A percentile compares a stretch with the other conserved stretches of the same genome.
These are phyloP conservation scores for Herpetomonas tarakana DNA, from an alignment of 208 protist species.

Conservation along the genomic window DNA sequence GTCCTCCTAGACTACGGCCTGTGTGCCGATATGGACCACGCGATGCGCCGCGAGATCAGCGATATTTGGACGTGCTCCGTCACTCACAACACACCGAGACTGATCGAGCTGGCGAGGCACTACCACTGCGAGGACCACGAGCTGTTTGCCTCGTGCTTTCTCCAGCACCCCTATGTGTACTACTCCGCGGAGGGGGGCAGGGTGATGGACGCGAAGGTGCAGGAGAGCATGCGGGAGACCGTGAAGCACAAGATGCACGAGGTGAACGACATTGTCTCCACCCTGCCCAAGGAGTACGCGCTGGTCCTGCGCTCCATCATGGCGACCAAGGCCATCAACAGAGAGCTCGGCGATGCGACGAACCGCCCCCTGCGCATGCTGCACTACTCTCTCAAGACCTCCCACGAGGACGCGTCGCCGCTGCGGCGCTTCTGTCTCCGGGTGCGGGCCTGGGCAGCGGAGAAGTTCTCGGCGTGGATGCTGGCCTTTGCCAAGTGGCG, in stretches of 20 bases:
- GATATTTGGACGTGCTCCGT: slow-evolving; percentile 77
- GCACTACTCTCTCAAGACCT: slow-evolving; percentile 62
- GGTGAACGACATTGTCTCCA: slow-evolving; percentile 72
- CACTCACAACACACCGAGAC: slow-evolving; percentile 53
- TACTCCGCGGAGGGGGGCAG: slow-evolving; percentile 25
- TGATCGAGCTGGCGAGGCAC: slow-evolving; percentile 37
- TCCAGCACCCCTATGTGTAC: slow-evolving; percentile 83
- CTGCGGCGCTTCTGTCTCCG: slow-evolving; percentile 34
- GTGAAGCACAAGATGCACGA: slow-evolving; percentile 73
- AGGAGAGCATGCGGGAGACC: slow-evolving; percentile 65
- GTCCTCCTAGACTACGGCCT: slow-evolving; percentile 96
- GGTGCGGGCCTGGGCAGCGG: slow-evolving; percentile 48
- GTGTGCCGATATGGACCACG: slow-evolving; percentile 82
- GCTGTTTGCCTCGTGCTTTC: slow-evolving; percentile 83
- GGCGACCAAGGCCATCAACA: slow-evolving; percentile 84
- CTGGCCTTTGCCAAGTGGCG: slow-evolving; percentile 50
- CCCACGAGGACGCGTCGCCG: slow-evolving; percentile 29
- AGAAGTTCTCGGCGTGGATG: slow-evolving; percentile 49
- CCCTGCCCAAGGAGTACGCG: slow-evolving; percentile 82
- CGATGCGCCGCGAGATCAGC: slow-evolving; percentile 46
- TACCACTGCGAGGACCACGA: slow-evolving; percentile 75
- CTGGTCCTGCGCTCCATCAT: slow-evolving; percentile 88
- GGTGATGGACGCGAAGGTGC: slow-evolving; percentile 29
- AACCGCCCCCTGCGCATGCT: slow-evolving; percentile 80
- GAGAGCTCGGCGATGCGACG: slow-evolving; percentile 64